Evolutionary conservation across 441 rosid genomes (phyloP).

Genomic region (Mallotus repandus): DNA sequence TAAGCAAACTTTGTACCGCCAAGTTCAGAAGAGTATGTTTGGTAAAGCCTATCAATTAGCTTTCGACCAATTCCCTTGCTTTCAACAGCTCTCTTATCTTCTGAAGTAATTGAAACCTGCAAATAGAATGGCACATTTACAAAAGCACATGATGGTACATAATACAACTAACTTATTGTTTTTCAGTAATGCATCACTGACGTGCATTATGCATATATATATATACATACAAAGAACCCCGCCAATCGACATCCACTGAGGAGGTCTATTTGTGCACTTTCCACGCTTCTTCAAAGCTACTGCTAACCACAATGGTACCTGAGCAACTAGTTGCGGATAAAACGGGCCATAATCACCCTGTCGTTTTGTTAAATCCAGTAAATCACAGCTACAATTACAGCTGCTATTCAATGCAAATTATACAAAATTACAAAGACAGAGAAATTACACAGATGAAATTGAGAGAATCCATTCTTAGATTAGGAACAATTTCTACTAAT

Average conservation of each 20-base stretch:
- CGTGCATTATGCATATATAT: too few species aligned
- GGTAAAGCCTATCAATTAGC: conserved; percentile 59
- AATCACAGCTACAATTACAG: not conserved
- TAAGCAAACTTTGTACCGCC: conserved; percentile 61
- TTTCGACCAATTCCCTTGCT: conserved; percentile 72
- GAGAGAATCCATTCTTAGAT: conserved; percentile 81
- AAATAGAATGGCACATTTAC: conserved; percentile 13
- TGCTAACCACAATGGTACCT: conserved; percentile 91
- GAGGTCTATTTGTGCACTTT: conserved; percentile 64
- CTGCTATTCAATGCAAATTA: not conserved
- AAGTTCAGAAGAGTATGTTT: conserved; percentile 63
- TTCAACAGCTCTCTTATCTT: conserved; percentile 48
- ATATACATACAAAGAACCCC: conserved; percentile 9
- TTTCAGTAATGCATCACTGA: too few species aligned
- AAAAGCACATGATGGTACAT: not conserved
- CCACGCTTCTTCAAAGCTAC: conserved; percentile 76
- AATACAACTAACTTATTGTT: too few species aligned
- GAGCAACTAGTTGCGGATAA: conserved; percentile 60
- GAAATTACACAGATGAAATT: conserved; percentile 65
- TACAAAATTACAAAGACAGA: not conserved
- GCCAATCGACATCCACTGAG: conserved; percentile 76
- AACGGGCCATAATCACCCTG: conserved; percentile 70
- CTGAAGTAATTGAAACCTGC: conserved; percentile 67
- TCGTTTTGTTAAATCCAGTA: not conserved
- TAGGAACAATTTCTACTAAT: conserved; percentile 80